These are phyloP conservation scores for Pseudocercospora macadamiae DNA, from an alignment of 2,329 filamentous ascomycete genomes.

Conservation along the genomic window DNA sequence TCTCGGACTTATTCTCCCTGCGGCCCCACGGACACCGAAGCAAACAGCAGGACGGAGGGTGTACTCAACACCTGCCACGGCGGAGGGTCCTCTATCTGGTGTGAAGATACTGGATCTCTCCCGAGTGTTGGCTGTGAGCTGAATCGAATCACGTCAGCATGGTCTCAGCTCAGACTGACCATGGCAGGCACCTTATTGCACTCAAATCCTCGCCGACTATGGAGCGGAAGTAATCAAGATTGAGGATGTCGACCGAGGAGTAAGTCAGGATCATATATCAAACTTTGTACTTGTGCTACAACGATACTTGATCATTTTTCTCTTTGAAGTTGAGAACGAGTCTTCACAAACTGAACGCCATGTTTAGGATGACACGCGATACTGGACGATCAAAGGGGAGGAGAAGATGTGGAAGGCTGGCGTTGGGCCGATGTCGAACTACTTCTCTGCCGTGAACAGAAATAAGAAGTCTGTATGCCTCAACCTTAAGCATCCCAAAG, in stretches of 20 bases:
- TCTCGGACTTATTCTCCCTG: slow-evolving; percentile 7
- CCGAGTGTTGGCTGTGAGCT: slow-evolving; percentile 24
- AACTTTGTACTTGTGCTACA: too few relatives aligned
- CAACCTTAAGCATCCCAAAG: slow-evolving; percentile 45
- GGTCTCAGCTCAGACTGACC: not conserved
- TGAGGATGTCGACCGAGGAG: slow-evolving; percentile 31
- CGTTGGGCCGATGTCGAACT: slow-evolving; percentile 35
- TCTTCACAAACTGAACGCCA: slow-evolving; percentile 5
- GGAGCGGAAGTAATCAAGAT: slow-evolving; percentile 39
- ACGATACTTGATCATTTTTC: too few relatives aligned
- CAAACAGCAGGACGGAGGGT: not conserved
- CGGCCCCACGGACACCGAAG: slow-evolving; percentile 18
- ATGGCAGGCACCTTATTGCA: slow-evolving; percentile 31
- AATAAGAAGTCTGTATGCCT: slow-evolving; percentile 49
- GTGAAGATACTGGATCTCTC: slow-evolving; percentile 27
- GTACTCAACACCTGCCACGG: slow-evolving; percentile 13
- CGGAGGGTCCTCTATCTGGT: slow-evolving; percentile 21
- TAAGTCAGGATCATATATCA: slow-evolving; percentile 5
- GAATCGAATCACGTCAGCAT: not conserved
- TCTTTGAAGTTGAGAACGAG: too few relatives aligned
- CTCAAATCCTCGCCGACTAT: slow-evolving; percentile 38
- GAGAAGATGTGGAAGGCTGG: slow-evolving; percentile 30
- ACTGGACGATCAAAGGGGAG: slow-evolving; percentile 32
- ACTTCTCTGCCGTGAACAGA: slow-evolving; percentile 50
- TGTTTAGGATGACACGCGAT: slow-evolving; percentile 32